Evolutionary conservation across 805 yeast genomes (phyloP), one percentile per base, ranked within the genome.

Genomic region (Yarrowia keelungensis): DNA sequence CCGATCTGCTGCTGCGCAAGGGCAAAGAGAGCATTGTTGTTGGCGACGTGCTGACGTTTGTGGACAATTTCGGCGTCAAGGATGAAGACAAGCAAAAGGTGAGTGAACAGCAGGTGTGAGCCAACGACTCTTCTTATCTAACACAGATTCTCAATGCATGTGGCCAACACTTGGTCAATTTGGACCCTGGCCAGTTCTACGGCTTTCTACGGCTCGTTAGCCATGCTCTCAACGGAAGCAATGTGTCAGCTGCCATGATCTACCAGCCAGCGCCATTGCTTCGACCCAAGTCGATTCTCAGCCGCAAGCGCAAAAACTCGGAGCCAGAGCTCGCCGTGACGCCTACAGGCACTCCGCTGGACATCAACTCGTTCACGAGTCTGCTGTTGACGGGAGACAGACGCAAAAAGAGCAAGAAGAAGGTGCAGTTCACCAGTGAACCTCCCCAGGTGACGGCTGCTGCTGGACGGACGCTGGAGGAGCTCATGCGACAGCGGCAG

Each of bases 101-200:
- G 61, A 65, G 41, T 51, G 22, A 15, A 16, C 12, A 15, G 8
- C 14, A 8, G 39, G 26, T 11, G 15, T 26, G n/a, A 10, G 15
- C n/a, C 4, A 3, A 5, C 3, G 10, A 7, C n/a, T 12, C 7
- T 5, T 8, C 22, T 11, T 11, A 15, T n/a, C 61, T 64, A 49
- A 50, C 59, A 36, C 70, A 71, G 69, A 75, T 80, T 43, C 59
- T 74, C 45, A 71, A 70, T 19, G 69, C 79, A 43, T 76, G 79
- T 49, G 78, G 75, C 45, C 72, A 69, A 50, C 75, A 74, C 11
- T 70, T 83, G 42, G 82, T 82, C 69, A 84, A 89, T 3, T 82
- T 94, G 68, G 92, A 91, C 74, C 88, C 92, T 68, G 97, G 97
- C 7, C 96, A 92, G 76, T 94, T 95, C 79, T 95, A 90, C 79